A percentile compares a stretch with the other conserved stretches of the same genome.
phyloP scores from a whole-genome alignment of 164 flowering plant genomes.

The Vitis riparia region DNA sequence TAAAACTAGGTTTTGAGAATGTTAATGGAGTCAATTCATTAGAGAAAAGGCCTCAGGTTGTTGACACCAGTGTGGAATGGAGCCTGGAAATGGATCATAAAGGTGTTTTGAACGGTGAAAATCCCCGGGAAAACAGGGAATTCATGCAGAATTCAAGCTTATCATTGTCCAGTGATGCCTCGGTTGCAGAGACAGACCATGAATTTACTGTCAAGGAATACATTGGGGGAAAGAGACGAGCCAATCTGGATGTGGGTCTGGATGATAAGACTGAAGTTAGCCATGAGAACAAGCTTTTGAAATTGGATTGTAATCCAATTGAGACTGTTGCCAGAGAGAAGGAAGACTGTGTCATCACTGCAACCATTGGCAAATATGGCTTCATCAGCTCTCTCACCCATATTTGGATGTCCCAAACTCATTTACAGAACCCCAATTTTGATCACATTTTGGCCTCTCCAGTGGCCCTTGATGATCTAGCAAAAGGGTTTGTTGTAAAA shows the following conservation, averaged over 20 bases:
- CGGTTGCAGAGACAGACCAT: neutral
- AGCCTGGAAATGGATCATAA: neutral
- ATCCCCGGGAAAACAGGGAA: neutral
- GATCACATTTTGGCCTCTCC: constrained; percentile 34
- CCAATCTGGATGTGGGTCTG: neutral
- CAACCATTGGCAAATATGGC: constrained; percentile 41
- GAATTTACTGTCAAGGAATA: neutral
- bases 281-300: neutral
- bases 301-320: neutral
- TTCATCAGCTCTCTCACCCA: constrained; percentile 29
- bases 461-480: constrained; percentile 29
- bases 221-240: neutral
- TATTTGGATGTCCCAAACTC: constrained; percentile 16
- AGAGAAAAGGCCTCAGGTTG: neutral
- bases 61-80: neutral
- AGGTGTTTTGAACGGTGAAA: neutral
- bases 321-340: neutral
- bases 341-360: constrained; percentile 27
- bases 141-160: neutral
- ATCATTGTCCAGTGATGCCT: neutral
- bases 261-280: too few relatives aligned
- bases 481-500: constrained; percentile 66
- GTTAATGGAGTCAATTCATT: neutral
- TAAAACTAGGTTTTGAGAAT: neutral
- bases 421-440: constrained; percentile 21